Base-by-base conservation (phyloP, 164 flowering plant genomes). In the Chimonanthus praecox region DNA sequence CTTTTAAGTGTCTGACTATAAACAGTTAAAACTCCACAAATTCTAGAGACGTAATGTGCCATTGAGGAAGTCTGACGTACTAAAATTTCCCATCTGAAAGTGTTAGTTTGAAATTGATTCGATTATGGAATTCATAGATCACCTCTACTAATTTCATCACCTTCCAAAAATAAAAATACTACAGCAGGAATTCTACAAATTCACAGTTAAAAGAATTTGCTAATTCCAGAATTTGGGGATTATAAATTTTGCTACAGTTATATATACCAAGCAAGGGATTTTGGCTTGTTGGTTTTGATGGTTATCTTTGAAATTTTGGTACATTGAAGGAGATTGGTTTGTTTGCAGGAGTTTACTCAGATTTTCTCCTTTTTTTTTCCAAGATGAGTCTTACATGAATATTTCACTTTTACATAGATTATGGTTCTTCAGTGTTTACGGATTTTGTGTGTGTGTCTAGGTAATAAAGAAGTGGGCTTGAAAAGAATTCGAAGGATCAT, bases 401-500 rank as follows among this genome's bases (percentile, higher is more conserved):
- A 43, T 43, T 49, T 43, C 33, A 13, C 58, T 70, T 18, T 16
- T 64, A 13, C 62, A 2, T 6, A 0, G 5, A 5, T 71, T 69
- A 6, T 45, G 60, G 60, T 54, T 2, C 60, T n/a, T 54, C 33
- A 33, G n/a, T 5, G 66, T 47, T 71, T 13, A 11, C 58, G 49
- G 20, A 11, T 6, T 13, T 54, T 47, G 16, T 54, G 47, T 13
- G 33, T 3, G 33, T 33, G 33, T 72, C 8, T 50, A 73, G 74
- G 71, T 58, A 64, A 33, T 5, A 71, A 4, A 46, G 72, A 61
- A 15, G 65, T 63, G 47, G 49, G 10, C 21, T 21, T 70, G 63
- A 60, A 33, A 69, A 77, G 54, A 68, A 74, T 49, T 5, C 49
- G 44, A 44, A 68, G 47, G 58, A 68, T 72, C 54, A 70, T 80